Base-by-base conservation (phyloP, 805 yeast species). In the Zygosaccharomyces siamensis region DNA sequence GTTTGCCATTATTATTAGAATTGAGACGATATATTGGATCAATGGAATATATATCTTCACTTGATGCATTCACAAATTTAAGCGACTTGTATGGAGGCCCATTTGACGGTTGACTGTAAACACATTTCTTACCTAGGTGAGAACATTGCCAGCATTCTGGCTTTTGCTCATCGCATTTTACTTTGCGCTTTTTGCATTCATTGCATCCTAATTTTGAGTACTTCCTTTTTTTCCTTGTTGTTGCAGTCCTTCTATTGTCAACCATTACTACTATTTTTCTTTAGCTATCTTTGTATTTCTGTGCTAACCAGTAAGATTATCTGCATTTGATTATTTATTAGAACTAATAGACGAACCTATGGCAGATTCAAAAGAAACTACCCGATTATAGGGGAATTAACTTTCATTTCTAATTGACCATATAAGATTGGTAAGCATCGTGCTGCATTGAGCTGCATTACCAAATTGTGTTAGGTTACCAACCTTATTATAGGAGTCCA, bases 131-230 rank as follows among this genome's bases (percentile, higher is more conserved):
- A 16, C 43, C 45, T 7, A 51, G 38, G 36, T 48, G 51, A 3
- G 51, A 36, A 21, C 54, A 51, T 32, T 51, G 51, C 51, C 51
- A 51, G 38, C 49, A 43, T 2, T 43, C 39, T 7, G 51, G 47
- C 31, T 37, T 41, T 12, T 38, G 40, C 27, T 54, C 48, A 43
- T 49, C 53, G 27, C 58, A 54, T 39, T 54, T 54, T 11, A 54
- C 51, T 36, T 52, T 52, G 31, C 53, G 43, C 41, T 51, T 45
- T 33, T 54, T 54, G 26, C 57, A 54, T 42, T 52, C 55, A 6
- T 38, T 36, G 26, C 57, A 54, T 2, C 55, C 55, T 30, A 38
- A 27, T 26, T 43, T 46, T 7, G 54, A 41, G n/a, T 52, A 45
- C 43, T 38, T 37, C 16, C 52, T 27, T 23, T 37, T 48, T 31